Base-by-base conservation (phyloP, 371 early-diverging fungal species). In the Mucor velutinosus region DNA sequence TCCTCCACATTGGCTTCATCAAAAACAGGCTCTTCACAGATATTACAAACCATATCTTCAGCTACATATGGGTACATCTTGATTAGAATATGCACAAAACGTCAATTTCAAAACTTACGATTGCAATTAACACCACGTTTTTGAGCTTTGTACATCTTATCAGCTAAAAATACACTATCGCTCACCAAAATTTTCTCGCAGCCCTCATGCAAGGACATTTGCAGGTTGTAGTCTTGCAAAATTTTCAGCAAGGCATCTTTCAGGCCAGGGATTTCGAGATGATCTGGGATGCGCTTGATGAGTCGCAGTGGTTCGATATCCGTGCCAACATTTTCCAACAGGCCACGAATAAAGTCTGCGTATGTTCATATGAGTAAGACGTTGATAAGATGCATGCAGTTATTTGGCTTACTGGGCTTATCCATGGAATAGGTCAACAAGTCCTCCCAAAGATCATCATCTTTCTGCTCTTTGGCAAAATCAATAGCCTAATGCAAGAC, bases 401-500 rank as follows among this genome's bases (percentile, higher is more conserved):
- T 37, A 32, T 32, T n/a, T 55, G 21, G 61, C 41, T 71, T 86
- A 92, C 93, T 75, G 49, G 95, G 95, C 66, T 95, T 94, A 69
- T 95, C 92, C 88, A 91, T 88, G 0, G 94, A 90, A 73, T 93
- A 94, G 25, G 79, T 89, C 23, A 98, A 78, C 43, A 98, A 73
- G 75, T 97, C 98, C 70, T 95, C 93, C 99, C 99, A 99, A 57
- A 99, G 81, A 19, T 92, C 94, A 29, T 91, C 90, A 77, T 99
- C 98, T 64, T 94, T 93, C 80, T 98, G 97, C 58, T 97, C 96
- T 81, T 95, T 94, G 0, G 96, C 96, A 85, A 97, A 99, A 58
- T 96, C 95, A 66, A 99, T 97, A 0, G 99, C 99, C 87, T 94
- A 75, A 12, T 25, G 15, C 12, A 35, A 55, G 23, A 25, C 47